Base-by-base conservation (phyloP, 164 flowering plant species). In the Brasenia schreberi region DNA sequence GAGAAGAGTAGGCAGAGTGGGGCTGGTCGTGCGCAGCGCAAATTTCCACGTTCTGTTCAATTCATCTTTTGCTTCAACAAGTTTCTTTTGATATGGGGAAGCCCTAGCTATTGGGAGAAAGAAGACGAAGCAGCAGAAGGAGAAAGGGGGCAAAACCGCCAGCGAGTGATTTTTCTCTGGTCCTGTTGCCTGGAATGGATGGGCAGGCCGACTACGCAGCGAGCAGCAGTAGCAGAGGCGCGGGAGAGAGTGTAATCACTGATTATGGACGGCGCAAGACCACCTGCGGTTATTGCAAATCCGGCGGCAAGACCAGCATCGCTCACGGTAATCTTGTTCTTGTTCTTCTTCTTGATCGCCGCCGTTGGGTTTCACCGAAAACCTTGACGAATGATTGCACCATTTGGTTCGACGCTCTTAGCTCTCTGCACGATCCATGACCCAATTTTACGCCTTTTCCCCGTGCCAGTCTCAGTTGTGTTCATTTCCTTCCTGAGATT, bases 251-350 rank as follows among this genome's bases (percentile, higher is more conserved):
- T 69, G 84, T 81, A 59, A 83, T 88, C n/a, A 63, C 39, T 6
- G 90, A 88, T 70, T 75, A 68, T 5, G 90, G 98, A 19, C 71
- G 81, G 19, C 77, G 81, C 5, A 67, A 64, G 69, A 76, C 85
- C 75, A 52, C 92, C 44, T 93, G 98, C 43, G 96, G 92, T 27
- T 93, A 90, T 68, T 93, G 98, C 62, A 84, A 64, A 82, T 90
- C 96, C 42, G 67, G 78, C 61, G 77, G 68, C 16, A 77, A 72
- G 62, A 69, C 86, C 66, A 84, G 94, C 64, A 59, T 84, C 65
- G 65, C 84, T 72, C 84, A 93, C 68, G 93, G 98, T 89, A 53
- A 6, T 80, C 62, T 1, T 60, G 6, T 63, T 49, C 39, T 18
- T 5, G 52, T 18, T 65, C 43, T 23, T 23, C 27, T 23, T 23